Percentiles rank a stretch among this genome's conserved stretches.
Conservation (phyloP, 257 asterid genomes). For the Datura wrightii region DNA sequence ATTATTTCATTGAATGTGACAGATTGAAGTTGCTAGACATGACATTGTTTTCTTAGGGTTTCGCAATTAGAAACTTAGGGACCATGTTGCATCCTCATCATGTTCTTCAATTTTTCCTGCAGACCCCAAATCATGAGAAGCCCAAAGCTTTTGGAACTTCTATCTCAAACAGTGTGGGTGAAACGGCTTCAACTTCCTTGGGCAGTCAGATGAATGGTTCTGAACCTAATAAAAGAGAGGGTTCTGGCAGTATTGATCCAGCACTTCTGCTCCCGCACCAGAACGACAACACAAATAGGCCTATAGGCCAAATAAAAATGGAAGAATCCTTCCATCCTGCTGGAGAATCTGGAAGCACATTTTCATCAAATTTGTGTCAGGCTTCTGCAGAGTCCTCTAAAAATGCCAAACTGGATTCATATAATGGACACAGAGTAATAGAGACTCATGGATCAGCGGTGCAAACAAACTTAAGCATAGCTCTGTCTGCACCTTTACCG, state of each 20-base stretch:
- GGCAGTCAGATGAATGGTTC: slow-evolving; percentile 39
- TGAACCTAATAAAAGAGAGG: slow-evolving; percentile 48
- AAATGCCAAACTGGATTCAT: slow-evolving; percentile 38
- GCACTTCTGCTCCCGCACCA: slow-evolving; percentile 43
- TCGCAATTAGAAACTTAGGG: neutral
- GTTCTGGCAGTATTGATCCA: slow-evolving; percentile 43
- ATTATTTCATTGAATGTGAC: neutral
- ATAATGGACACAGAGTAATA: slow-evolving; percentile 43
- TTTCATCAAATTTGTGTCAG: slow-evolving; percentile 46
- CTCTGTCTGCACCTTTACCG: slow-evolving; percentile 58
- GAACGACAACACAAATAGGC: slow-evolving; percentile 41
- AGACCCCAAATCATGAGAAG: slow-evolving; percentile 59
- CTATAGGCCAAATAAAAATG: slow-evolving; percentile 45
- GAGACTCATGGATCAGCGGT: slow-evolving; percentile 52
- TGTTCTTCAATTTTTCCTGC: slow-evolving; percentile 51
- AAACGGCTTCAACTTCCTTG: slow-evolving; percentile 32
- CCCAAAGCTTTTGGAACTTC: slow-evolving; percentile 47
- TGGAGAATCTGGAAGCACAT: slow-evolving; percentile 53
- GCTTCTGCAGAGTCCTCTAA: slow-evolving; percentile 49
- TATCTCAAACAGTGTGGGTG: slow-evolving; percentile 45
- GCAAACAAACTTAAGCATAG: slow-evolving; percentile 78
- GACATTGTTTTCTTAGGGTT: neutral
- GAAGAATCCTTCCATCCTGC: slow-evolving; percentile 41
- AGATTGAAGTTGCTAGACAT: neutral
- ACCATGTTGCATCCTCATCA: slow-evolving; percentile 8